These are phyloP conservation scores for Fulvia fulva DNA, from an alignment of 2,329 filamentous ascomycete species.

Conservation along the genomic window DNA sequence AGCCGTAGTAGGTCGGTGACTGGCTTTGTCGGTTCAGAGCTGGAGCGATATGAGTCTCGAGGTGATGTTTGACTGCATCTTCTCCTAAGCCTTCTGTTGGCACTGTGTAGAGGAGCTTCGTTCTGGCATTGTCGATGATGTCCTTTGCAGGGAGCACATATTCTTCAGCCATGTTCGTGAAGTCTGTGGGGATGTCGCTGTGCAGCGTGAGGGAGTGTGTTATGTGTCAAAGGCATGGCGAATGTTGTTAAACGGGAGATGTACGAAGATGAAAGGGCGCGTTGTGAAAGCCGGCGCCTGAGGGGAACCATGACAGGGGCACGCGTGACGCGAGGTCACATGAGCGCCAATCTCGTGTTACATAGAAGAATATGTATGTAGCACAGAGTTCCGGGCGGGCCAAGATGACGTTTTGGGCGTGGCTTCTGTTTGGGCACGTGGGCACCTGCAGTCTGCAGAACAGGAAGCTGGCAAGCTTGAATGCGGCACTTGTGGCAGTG, in stretches of 20 bases:
- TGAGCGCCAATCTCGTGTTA: background rate
- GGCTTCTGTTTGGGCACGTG: background rate
- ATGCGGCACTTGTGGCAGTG: background rate
- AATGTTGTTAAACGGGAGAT: background rate
- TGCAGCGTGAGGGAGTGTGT: too few relatives aligned
- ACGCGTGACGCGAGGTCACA: background rate
- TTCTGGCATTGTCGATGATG: slow-evolving; percentile 31
- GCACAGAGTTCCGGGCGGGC: background rate
- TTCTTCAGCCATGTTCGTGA: background rate
- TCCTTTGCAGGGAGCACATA: slow-evolving; percentile 35
- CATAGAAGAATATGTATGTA: too few relatives aligned
- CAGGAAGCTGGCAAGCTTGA: background rate
- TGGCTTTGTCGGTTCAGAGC: slow-evolving; percentile 62
- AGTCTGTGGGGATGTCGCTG: too few relatives aligned
- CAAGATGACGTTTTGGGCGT: background rate
- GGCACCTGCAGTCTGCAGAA: too few relatives aligned
- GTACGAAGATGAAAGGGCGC: background rate
- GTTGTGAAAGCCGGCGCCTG: background rate
- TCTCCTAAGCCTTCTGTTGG: slow-evolving; percentile 42
- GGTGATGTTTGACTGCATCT: slow-evolving; percentile 40
- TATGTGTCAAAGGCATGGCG: background rate
- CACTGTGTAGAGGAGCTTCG: slow-evolving; percentile 36
- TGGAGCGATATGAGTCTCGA: slow-evolving; percentile 44
- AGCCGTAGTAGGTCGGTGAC: slow-evolving; percentile 74
- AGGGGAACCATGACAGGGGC: background rate